Evolutionary conservation across 2,329 filamentous ascomycete genomes (phyloP).

Genomic region (Penicillium expansum): DNA sequence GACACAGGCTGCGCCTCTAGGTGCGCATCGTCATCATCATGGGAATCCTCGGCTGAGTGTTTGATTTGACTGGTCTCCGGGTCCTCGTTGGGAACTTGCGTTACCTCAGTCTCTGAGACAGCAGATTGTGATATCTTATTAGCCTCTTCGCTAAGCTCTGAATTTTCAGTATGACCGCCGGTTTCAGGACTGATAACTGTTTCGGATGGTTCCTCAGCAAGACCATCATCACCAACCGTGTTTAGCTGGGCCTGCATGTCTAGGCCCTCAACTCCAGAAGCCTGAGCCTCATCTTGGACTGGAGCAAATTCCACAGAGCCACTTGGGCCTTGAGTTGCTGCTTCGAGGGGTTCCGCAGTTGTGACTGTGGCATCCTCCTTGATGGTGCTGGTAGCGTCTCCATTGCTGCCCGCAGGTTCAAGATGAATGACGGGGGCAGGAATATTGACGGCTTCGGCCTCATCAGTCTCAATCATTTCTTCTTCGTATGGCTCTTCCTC

Average conservation of each 20-base stretch:
- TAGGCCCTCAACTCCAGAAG: background rate
- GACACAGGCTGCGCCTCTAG: slow-evolving; percentile 5
- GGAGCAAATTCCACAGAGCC: background rate
- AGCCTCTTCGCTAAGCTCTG: slow-evolving; percentile 17
- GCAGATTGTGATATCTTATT: slow-evolving; percentile 19
- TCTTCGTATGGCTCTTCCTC: slow-evolving; percentile 36
- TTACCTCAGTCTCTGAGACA: slow-evolving; percentile 1
- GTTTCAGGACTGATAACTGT: background rate
- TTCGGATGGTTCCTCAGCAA: slow-evolving; percentile 1
- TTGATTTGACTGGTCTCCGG: slow-evolving; percentile 15
- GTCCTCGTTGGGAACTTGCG: slow-evolving; percentile 14
- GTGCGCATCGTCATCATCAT: slow-evolving; percentile 6
- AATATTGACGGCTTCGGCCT: slow-evolving; percentile 35
- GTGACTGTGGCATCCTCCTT: slow-evolving; percentile 6
- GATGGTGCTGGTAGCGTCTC: slow-evolving; percentile 5
- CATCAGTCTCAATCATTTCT: slow-evolving; percentile 43
- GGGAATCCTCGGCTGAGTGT: slow-evolving; percentile 8
- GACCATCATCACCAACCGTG: slow-evolving; percentile 1
- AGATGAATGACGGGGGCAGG: slow-evolving; percentile 25
- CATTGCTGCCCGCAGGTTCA: slow-evolving; percentile 10
- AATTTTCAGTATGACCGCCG: background rate
- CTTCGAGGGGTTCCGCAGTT: slow-evolving; percentile 3
- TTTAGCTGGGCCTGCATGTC: background rate
- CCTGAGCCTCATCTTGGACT: background rate
- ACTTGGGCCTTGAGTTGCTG: slow-evolving; percentile 3